phyloP scores from a whole-genome alignment of 805 yeast genomes.

The Candida tibetensis region DNA sequence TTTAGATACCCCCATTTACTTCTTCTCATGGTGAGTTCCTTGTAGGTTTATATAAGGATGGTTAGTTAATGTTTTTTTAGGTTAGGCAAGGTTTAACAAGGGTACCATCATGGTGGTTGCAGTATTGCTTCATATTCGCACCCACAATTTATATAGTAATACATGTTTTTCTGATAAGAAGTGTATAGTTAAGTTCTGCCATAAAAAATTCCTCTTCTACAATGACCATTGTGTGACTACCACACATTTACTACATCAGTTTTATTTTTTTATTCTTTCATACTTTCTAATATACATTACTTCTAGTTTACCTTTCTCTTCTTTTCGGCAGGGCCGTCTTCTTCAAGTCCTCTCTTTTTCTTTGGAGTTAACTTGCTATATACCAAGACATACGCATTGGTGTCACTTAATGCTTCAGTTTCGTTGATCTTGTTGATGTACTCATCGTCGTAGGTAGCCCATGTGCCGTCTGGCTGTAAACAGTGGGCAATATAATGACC shows the following conservation, averaged over 20 bases:
- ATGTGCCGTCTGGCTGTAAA: conserved; percentile 84
- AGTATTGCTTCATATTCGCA: background rate
- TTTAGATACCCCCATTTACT: no score
- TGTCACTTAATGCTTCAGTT: conserved; percentile 71
- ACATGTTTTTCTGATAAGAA: background rate
- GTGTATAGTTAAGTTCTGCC: no score
- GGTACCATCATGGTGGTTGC: background rate
- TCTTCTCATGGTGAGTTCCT: background rate
- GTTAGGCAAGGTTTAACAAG: background rate
- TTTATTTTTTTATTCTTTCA: background rate
- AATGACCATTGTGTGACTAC: no score
- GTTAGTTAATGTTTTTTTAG: background rate
- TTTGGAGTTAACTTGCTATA: conserved; percentile 75
- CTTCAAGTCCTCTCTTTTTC: conserved; percentile 9
- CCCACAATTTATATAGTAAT: background rate
- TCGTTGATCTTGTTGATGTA: conserved; percentile 72
- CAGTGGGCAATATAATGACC: conserved; percentile 94
- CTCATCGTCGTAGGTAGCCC: conserved; percentile 96
- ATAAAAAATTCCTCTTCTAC: background rate
- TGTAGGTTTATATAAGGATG: conserved; percentile 1
- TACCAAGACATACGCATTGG: conserved; percentile 85
- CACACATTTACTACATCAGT: no score
- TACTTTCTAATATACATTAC: background rate
- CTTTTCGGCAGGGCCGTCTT: conserved; percentile 2
- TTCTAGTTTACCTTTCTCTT: conserved; percentile 6